These are phyloP conservation scores for Penicillium herquei DNA, from an alignment of 495 filamentous ascomycete species.

Conservation along the genomic window DNA sequence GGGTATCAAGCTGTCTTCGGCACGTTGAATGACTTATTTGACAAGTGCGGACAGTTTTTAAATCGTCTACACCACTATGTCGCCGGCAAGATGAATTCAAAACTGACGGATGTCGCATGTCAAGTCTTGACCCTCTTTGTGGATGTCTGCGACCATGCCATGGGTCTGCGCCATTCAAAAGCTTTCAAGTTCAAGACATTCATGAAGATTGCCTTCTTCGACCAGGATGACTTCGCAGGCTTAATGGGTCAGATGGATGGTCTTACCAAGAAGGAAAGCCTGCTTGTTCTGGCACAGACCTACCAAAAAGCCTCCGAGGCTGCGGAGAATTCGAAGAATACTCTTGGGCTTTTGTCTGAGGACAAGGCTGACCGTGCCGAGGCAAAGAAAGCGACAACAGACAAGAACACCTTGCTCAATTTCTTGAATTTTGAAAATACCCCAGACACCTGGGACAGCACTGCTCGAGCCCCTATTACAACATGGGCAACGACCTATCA, in stretches of 20 bases:
- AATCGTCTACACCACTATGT: slow-evolving; percentile 7
- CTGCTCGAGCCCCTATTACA: slow-evolving; percentile 1
- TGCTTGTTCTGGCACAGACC: neutral
- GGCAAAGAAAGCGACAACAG: neutral
- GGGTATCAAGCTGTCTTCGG: slow-evolving; percentile 6
- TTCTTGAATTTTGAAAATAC: slow-evolving; percentile 1
- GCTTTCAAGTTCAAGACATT: slow-evolving; percentile 5
- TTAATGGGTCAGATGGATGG: slow-evolving; percentile 2
- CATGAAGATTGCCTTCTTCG: slow-evolving; percentile 7
- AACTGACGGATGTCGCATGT: neutral
- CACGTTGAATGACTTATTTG: neutral
- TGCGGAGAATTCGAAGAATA: neutral
- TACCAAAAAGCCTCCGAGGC: neutral
- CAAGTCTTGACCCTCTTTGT: slow-evolving; percentile 4
- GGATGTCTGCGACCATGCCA: slow-evolving; percentile 1
- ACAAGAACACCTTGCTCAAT: neutral
- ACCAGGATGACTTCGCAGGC: neutral
- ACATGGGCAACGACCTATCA: slow-evolving; percentile 8
- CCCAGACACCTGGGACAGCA: slow-evolving; percentile 8
- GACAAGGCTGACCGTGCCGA: neutral
- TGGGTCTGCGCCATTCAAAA: neutral
- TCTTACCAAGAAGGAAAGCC: slow-evolving; percentile 1
- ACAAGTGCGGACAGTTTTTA: slow-evolving; percentile 1
- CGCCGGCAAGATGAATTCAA: slow-evolving; percentile 4
- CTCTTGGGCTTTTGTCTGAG: neutral